A percentile compares a stretch with the other conserved stretches of the same genome.
Evolutionary conservation across 805 yeast genomes (phyloP).

Genomic region (Pichia gijzeniarum): DNA sequence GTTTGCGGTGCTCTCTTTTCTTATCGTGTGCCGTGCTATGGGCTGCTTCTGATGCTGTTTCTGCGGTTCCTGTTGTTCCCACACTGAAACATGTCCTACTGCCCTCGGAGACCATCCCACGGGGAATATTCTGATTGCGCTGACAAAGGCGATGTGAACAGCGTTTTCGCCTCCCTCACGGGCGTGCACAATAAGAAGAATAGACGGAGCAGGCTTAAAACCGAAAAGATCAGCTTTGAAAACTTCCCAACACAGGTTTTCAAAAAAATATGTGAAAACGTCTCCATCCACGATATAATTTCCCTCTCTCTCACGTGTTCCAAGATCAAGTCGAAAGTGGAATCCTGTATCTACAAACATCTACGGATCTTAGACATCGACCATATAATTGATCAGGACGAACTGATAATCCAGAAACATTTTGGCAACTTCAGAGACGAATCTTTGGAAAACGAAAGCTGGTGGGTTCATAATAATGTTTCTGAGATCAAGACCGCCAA

Average conservation of each 20-base stretch:
- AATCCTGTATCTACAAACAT: conserved; percentile 5
- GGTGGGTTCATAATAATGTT: conserved; percentile 11
- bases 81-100: conserved; percentile 5
- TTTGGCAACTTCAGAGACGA: conserved; percentile 14
- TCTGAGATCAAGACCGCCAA: conserved; percentile 9
- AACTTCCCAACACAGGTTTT: conserved; percentile 8
- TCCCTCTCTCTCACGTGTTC: conserved; percentile 8
- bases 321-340: conserved; percentile 3
- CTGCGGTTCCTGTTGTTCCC: too few species aligned
- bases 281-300: conserved; percentile 7
- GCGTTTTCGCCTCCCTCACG: too few species aligned
- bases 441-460: conserved; percentile 10
- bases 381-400: conserved; percentile 11
- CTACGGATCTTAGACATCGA: conserved; percentile 10
- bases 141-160: background rate
- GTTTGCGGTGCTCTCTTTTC: too few species aligned
- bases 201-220: too few species aligned
- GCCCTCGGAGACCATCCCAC: background rate
- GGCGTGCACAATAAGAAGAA: too few species aligned
- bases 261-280: conserved; percentile 6
- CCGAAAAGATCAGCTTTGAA: background rate
- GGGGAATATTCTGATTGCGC: background rate
- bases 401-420: conserved; percentile 14
- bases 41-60: too few species aligned
- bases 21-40: too few species aligned